Conservation (phyloP, 345 rosid genomes). For the Aquilaria yunnanensis region DNA sequence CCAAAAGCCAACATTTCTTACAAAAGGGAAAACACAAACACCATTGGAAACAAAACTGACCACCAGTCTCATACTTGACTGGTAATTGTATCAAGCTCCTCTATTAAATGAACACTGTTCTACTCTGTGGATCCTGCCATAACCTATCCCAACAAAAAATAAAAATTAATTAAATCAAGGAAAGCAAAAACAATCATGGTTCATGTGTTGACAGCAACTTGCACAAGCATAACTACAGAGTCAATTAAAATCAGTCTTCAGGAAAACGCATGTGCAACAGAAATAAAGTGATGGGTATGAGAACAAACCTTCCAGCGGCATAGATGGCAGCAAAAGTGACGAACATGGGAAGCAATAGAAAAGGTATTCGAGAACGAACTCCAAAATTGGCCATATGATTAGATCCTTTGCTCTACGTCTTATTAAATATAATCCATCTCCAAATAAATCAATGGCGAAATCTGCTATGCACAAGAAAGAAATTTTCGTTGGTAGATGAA, state of each 20-base stretch:
- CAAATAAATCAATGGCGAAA: no score
- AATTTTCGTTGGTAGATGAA: no score
- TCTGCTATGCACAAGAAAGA: no score
- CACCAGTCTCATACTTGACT: conserved; percentile 44
- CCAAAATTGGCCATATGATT: conserved; percentile 27
- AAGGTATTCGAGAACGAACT: conserved; percentile 41
- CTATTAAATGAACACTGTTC: conserved; percentile 59
- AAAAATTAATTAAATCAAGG: neutral
- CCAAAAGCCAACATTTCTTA: neutral
- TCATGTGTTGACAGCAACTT: no score
- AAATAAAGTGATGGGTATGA: neutral
- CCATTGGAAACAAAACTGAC: neutral
- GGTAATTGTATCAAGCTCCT: conserved; percentile 67
- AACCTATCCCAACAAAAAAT: conserved; percentile 29
- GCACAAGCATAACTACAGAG: no score
- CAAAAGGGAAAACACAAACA: neutral
- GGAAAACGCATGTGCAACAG: neutral
- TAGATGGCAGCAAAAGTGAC: conserved; percentile 62
- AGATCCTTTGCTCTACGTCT: conserved; percentile 48
- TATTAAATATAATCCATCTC: neutral
- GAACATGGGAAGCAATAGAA: conserved; percentile 62
- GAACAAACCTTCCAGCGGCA: conserved; percentile 68
- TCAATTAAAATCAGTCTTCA: neutral
- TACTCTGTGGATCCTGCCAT: conserved; percentile 76
- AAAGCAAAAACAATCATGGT: neutral